phyloP scores from a whole-genome alignment of 495 filamentous ascomycete genomes.

The Glarea lozoyensis region DNA sequence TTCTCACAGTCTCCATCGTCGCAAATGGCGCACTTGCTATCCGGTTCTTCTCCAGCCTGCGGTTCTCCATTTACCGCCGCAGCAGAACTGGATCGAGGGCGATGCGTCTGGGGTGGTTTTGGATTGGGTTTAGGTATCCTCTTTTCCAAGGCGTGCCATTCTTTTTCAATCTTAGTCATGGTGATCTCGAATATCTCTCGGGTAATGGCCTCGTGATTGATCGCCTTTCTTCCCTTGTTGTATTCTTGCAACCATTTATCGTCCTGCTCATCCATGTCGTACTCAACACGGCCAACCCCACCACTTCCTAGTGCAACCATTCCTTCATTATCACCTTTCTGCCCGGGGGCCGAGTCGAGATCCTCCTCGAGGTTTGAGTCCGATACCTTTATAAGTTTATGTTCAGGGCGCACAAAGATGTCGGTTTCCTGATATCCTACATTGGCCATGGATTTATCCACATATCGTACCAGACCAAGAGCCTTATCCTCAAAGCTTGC shows the following conservation, averaged over 20 bases:
- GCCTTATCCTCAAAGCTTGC: conserved; percentile 46
- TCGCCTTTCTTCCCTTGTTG: conserved; percentile 63
- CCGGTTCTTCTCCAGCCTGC: conserved; percentile 84
- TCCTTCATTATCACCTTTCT: conserved; percentile 52
- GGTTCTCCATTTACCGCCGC: conserved; percentile 88
- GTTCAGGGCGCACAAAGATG: conserved; percentile 68
- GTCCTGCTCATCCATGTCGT: conserved; percentile 99
- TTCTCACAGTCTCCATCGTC: conserved; percentile 99
- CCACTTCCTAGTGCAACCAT: conserved; percentile 33
- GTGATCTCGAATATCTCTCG: conserved; percentile 93
- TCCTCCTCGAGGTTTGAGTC: conserved; percentile 80
- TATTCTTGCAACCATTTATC: conserved; percentile 87
- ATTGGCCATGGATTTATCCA: conserved; percentile 87
- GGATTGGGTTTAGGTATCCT: conserved; percentile 92
- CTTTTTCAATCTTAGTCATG: conserved; percentile 97
- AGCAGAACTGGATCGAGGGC: conserved; percentile 83
- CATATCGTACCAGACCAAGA: conserved; percentile 47
- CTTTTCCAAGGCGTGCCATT: conserved; percentile 95
- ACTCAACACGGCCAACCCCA: conserved; percentile 74
- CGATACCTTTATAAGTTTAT: conserved; percentile 63
- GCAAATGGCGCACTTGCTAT: conserved; percentile 95
- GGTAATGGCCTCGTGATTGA: conserved; percentile 71
- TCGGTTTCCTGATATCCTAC: conserved; percentile 94
- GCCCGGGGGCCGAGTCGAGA: conserved; percentile 51
- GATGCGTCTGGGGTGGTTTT: conserved; percentile 86